phyloP scores from a whole-genome alignment of 2,329 filamentous ascomycete genomes.

The Venturia pyrina region DNA sequence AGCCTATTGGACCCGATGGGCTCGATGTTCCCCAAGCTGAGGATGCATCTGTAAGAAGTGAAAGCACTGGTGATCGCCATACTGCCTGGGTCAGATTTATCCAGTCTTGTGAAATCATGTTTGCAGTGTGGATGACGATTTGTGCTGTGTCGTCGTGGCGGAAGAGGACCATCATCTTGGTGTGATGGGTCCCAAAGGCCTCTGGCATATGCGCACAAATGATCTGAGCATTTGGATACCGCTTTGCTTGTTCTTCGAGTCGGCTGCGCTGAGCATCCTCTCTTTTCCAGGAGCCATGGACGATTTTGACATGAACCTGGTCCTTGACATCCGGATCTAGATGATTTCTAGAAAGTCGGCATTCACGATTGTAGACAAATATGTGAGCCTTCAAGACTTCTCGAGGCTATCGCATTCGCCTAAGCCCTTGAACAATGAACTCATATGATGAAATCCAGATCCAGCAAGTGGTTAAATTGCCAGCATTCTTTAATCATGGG shows the following conservation, averaged over 20 bases:
- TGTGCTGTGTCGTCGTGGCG: slow-evolving; percentile 68
- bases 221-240: slow-evolving; percentile 52
- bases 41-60: slow-evolving; percentile 7
- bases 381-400: no score
- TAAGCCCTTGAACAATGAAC: slow-evolving; percentile 13
- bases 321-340: slow-evolving; percentile 47
- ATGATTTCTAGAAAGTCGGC: slow-evolving; percentile 18
- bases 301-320: slow-evolving; percentile 45
- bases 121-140: slow-evolving; percentile 78
- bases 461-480: slow-evolving; percentile 60
- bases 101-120: slow-evolving; percentile 86
- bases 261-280: slow-evolving; percentile 48
- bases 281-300: slow-evolving; percentile 57
- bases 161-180: slow-evolving; percentile 80
- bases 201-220: slow-evolving; percentile 72
- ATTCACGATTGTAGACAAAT: no score
- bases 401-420: background rate
- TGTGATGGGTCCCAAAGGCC: slow-evolving; percentile 75
- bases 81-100: slow-evolving; percentile 76
- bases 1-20: slow-evolving; percentile 36
- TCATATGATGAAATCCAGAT: slow-evolving; percentile 52
- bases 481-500: slow-evolving; percentile 63
- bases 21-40: background rate
- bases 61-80: slow-evolving; percentile 59
- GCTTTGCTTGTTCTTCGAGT: slow-evolving; percentile 48